Percentiles rank a stretch among this genome's conserved stretches.
Evolutionary conservation across 139 green algal genomes (phyloP).

Genomic region (Chlamydomonas eustigma): DNA sequence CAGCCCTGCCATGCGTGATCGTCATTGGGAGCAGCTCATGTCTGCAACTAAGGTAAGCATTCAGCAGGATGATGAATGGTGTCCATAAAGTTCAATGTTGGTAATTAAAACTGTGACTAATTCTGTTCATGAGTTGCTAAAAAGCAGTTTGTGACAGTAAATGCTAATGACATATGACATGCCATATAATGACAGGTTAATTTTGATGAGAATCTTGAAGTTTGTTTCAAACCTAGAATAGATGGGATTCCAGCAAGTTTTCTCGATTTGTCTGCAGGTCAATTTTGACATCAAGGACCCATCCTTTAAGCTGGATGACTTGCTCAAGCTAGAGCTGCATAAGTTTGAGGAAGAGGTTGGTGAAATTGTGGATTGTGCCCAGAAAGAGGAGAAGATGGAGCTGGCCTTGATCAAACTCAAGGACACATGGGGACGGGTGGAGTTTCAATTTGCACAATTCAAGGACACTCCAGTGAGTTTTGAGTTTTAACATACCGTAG

Average conservation of each 20-base stretch:
- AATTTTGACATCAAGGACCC: slow-evolving; percentile 48
- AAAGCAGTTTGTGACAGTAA: too few relatives aligned
- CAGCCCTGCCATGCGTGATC: slow-evolving; percentile 66
- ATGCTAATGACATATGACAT: neutral
- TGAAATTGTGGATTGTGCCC: slow-evolving; percentile 83
- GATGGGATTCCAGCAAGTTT: too few relatives aligned
- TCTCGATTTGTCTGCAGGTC: neutral
- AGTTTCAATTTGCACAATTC: slow-evolving; percentile 72
- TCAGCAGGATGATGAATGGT: slow-evolving; percentile 6
- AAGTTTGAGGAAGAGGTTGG: slow-evolving; percentile 88
- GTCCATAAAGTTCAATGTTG: too few relatives aligned
- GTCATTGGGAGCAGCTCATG: slow-evolving; percentile 81
- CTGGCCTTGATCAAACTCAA: slow-evolving; percentile 61
- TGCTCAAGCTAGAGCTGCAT: slow-evolving; percentile 83
- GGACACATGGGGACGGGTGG: slow-evolving; percentile 72
- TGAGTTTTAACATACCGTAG: neutral
- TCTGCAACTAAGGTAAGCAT: slow-evolving; percentile 56
- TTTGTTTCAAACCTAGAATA: too few relatives aligned
- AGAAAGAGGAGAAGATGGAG: slow-evolving; percentile 89
- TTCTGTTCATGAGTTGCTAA: too few relatives aligned
- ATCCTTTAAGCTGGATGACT: slow-evolving; percentile 74
- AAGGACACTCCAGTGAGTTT: slow-evolving; percentile 47
- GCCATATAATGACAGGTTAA: too few relatives aligned
- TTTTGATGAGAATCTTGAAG: too few relatives aligned
- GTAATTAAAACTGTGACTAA: neutral